Percentiles rank a stretch among this genome's conserved stretches.
These are phyloP conservation scores for Neurospora discreta DNA, from an alignment of 495 filamentous ascomycete genomes.

Conservation along the genomic window DNA sequence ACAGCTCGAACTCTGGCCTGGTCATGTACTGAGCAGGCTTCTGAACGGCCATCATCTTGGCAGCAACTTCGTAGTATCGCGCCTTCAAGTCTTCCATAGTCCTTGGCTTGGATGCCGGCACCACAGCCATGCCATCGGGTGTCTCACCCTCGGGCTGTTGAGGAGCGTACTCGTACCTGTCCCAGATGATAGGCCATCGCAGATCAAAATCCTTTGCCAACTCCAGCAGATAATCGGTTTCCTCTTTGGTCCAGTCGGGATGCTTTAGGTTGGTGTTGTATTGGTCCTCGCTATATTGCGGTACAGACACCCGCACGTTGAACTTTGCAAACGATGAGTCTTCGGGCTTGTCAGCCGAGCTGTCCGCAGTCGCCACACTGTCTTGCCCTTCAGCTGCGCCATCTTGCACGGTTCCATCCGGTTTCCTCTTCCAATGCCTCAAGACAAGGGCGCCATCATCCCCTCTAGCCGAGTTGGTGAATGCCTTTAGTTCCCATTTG, in stretches of 20 bases:
- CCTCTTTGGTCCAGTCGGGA: constrained; percentile 75
- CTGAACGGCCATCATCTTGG: constrained; percentile 72
- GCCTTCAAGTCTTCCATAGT: constrained; percentile 85
- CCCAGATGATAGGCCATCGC: constrained; percentile 84
- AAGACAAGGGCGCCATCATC: constrained; percentile 43
- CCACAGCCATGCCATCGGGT: constrained; percentile 32
- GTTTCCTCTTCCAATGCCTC: constrained; percentile 52
- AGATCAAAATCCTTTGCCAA: constrained; percentile 66
- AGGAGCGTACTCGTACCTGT: constrained; percentile 75
- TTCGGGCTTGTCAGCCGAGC: constrained; percentile 23
- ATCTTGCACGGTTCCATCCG: constrained; percentile 12
- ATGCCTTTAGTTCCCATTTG: constrained; percentile 40
- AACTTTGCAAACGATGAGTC: constrained; percentile 62
- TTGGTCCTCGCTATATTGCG: constrained; percentile 73
- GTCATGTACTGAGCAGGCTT: constrained; percentile 80
- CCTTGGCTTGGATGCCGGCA: constrained; percentile 37
- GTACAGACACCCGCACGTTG: constrained; percentile 64
- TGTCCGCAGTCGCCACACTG: constrained; percentile 7
- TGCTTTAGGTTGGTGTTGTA: constrained; percentile 66
- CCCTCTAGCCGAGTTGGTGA: constrained; percentile 44
- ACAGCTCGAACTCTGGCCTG: constrained; percentile 61
- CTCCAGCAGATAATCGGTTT: constrained; percentile 82
- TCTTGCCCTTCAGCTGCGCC: constrained; percentile 6
- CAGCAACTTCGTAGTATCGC: constrained; percentile 77
- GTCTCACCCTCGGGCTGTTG: constrained; percentile 20